Evolutionary conservation across 352 stramenopile species (phyloP), one percentile per base, ranked within the genome.

Genomic region (Globisporangium perplexum): DNA sequence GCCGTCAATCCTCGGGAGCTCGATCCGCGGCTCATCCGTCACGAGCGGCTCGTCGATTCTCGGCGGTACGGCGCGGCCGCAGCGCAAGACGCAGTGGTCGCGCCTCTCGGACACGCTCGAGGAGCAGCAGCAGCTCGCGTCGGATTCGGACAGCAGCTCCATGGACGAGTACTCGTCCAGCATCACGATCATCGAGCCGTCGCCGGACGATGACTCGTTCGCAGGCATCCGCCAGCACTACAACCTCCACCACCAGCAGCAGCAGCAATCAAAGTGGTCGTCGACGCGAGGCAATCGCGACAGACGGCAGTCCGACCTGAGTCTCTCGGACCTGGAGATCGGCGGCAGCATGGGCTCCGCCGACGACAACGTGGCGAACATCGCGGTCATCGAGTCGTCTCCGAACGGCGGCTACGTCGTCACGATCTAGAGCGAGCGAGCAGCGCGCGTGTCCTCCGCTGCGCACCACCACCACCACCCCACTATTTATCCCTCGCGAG

Each of bases 401-500:
- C 64, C 72, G 18, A 77, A 74, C 60, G 72, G 72, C 28, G 78
- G 65, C 52, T 79, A 75, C 53, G 73, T 79, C 28, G 65, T 79
- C 47, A 80, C 77, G 76, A 80, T 83, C 77, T 83, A 79, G 33
- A 39, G 26, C 26, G n/a, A n/a, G n/a, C n/a, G n/a, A n/a, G n/a
- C n/a, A n/a, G n/a, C n/a, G n/a, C n/a, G n/a, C n/a, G n/a, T n/a
- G n/a, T n/a, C n/a, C n/a, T n/a, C n/a, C n/a, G n/a, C n/a, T n/a
- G n/a, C n/a, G n/a, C n/a, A n/a, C n/a, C n/a, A n/a, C 26, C 26
- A 30, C 26, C 3, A 2, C 3, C 26, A 6, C 26, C 26, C 26
- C 46, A 80, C 77, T 78, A 80, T 83, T 80, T 83, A 78, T 72
- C 11, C n/a, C n/a, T n/a, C n/a, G n/a, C n/a, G n/a, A n/a, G n/a